Base-by-base conservation (phyloP, 768 basidiomycete species). In the Mycena galopus region DNA sequence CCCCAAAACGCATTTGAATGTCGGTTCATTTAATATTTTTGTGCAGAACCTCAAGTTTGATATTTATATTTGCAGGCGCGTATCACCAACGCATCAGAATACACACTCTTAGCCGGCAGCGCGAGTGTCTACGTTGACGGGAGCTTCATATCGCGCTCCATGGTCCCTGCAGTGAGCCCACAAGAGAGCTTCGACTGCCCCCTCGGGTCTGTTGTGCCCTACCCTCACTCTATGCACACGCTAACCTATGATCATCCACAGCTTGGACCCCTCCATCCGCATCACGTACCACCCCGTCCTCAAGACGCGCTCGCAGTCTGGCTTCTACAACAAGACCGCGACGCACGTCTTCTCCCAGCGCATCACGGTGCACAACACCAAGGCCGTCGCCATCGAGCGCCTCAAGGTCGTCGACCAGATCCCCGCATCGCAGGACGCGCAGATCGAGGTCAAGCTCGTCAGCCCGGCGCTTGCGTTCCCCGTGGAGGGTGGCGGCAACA, bases 51-150 rank as follows among this genome's bases (percentile, higher is more conserved):
- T 42, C 8, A 60, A 58, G 4, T 72, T 55, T 59, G 7, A 33
- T 14, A 47, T 71, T 39, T 23, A 42, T 71, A n/a, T 25, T 29
- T 7, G 44, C 53, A 85, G 85, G 83, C 84, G 0, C 80, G 79
- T 35, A 81, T 86, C 10, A 80, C 77, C 62, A 86, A 86, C 68
- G 78, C 79, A 1, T 85, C 84, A 0, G 81, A 85, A 42, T 85
- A 82, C 58, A 80, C 83, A 1, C 75, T 86, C 10, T 73, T 86
- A 17, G 71, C 67, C 2, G 86, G 86, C 0, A 73, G 64, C 1
- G 83, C 82, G 0, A 85, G 79, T 60, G 78, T 86, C 32, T 85
- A 84, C 65, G 82, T 86, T 2, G 83, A 86, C 64, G 84, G 85
- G 10, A 84, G 81, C 68, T 86, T 85, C 75, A 84, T 83, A 10